Conservation (phyloP, 2,329 filamentous ascomycete species). For the Coniochaeta hoffmannii region DNA sequence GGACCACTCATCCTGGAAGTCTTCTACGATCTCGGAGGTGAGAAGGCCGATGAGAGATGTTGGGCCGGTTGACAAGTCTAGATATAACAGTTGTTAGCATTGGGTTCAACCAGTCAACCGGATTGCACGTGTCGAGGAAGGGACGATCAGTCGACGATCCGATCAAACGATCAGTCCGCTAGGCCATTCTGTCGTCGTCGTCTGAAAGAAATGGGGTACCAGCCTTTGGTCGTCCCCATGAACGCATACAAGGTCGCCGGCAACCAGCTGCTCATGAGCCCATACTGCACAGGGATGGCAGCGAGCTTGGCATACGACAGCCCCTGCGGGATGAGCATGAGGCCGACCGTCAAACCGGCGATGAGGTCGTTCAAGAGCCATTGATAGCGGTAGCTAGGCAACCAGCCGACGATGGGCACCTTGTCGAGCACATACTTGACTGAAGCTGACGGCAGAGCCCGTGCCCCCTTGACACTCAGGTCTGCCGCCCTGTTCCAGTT, state of each 20-base stretch:
- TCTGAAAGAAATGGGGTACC: conserved; percentile 2
- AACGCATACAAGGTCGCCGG: conserved; percentile 50
- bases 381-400: conserved; percentile 51
- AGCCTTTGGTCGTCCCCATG: conserved; percentile 56
- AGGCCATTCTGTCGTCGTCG: too few species aligned
- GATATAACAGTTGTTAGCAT: background rate
- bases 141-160: too few species aligned
- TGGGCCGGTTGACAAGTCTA: conserved; percentile 55
- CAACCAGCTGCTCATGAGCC: conserved; percentile 52
- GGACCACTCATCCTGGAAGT: conserved; percentile 42
- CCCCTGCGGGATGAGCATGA: conserved; percentile 54
- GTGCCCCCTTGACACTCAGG: conserved; percentile 20
- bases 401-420: conserved; percentile 54
- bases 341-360: conserved; percentile 52
- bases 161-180: too few species aligned
- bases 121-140: too few species aligned
- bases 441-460: conserved; percentile 41
- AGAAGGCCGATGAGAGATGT: conserved; percentile 58
- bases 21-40: conserved; percentile 51
- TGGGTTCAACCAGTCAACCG: too few species aligned
- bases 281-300: conserved; percentile 52
- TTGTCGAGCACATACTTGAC: conserved; percentile 52
- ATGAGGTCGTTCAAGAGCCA: conserved; percentile 57
- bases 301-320: conserved; percentile 57
- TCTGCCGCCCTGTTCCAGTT: conserved; percentile 26